These are phyloP conservation scores for Pseudevernia furfuracea DNA, from an alignment of 495 filamentous ascomycete species.

Conservation along the genomic window DNA sequence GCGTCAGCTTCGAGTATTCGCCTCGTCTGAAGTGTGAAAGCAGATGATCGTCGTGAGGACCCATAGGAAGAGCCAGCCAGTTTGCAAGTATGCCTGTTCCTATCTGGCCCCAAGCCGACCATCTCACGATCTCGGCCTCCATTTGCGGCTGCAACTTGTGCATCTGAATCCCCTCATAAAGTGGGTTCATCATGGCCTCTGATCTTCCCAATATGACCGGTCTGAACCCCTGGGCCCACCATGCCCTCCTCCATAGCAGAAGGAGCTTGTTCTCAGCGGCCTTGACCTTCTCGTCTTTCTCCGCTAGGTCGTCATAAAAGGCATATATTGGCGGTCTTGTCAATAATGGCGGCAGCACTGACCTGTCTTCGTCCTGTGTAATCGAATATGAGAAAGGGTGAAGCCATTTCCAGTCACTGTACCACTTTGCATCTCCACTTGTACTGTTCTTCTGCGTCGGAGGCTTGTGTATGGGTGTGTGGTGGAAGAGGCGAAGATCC, in stretches of 20 bases:
- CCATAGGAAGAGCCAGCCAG: constrained; percentile 81
- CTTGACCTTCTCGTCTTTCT: constrained; percentile 51
- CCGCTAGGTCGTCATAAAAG: constrained; percentile 66
- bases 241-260: constrained; percentile 82
- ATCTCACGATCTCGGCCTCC: constrained; percentile 68
- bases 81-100: constrained; percentile 76
- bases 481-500: constrained; percentile 43
- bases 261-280: constrained; percentile 72
- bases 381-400: constrained; percentile 81
- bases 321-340: constrained; percentile 79
- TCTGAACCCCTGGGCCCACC: constrained; percentile 88
- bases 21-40: constrained; percentile 66
- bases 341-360: constrained; percentile 74
- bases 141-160: constrained; percentile 47
- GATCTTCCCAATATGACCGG: constrained; percentile 72
- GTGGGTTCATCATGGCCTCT: constrained; percentile 78
- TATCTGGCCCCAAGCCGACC: constrained; percentile 93
- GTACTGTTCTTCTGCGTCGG: constrained; percentile 68
- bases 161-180: constrained; percentile 62
- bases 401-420: constrained; percentile 79
- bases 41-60: constrained; percentile 60
- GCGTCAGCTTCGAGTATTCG: constrained; percentile 61
- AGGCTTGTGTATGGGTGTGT: constrained; percentile 64
- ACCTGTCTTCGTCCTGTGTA: constrained; percentile 76
- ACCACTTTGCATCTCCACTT: constrained; percentile 74